Evolutionary conservation across 2,329 filamentous ascomycete genomes (phyloP).

Genomic region (Colletotrichum echinochloae): DNA sequence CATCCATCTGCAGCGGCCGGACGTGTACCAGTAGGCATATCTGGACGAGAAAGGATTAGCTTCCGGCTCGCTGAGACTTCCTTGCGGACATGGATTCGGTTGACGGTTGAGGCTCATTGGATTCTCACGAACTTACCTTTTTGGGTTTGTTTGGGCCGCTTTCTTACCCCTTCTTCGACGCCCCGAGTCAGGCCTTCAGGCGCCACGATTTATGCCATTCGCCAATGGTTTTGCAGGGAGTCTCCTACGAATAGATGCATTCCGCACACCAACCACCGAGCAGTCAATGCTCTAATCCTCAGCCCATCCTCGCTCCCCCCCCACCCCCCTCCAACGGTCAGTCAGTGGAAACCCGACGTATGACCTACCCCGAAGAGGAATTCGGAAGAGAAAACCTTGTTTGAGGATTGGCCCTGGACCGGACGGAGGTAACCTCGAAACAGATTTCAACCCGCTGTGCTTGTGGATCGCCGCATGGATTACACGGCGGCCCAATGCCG

Average conservation of each 20-base stretch:
- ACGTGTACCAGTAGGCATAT: no score
- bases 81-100: neutral
- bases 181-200: slow-evolving; percentile 25
- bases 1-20: neutral
- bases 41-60: no score
- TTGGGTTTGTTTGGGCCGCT: slow-evolving; percentile 4
- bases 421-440: slow-evolving; percentile 20
- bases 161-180: neutral
- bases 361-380: slow-evolving; percentile 23
- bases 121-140: slow-evolving; percentile 18
- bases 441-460: slow-evolving; percentile 17
- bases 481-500: neutral
- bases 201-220: slow-evolving; percentile 33
- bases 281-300: neutral
- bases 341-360: neutral
- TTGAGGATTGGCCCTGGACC: neutral
- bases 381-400: slow-evolving; percentile 32
- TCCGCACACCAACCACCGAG: neutral
- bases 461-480: slow-evolving; percentile 34
- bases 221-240: slow-evolving; percentile 19
- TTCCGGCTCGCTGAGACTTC: slow-evolving; percentile 15
- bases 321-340: neutral
- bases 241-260: slow-evolving; percentile 2
- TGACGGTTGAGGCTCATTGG: slow-evolving; percentile 28
- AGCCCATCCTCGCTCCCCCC: no score